These are phyloP conservation scores for Nakazawaea anatomiae DNA, from an alignment of 805 yeast genomes.

Conservation along the genomic window DNA sequence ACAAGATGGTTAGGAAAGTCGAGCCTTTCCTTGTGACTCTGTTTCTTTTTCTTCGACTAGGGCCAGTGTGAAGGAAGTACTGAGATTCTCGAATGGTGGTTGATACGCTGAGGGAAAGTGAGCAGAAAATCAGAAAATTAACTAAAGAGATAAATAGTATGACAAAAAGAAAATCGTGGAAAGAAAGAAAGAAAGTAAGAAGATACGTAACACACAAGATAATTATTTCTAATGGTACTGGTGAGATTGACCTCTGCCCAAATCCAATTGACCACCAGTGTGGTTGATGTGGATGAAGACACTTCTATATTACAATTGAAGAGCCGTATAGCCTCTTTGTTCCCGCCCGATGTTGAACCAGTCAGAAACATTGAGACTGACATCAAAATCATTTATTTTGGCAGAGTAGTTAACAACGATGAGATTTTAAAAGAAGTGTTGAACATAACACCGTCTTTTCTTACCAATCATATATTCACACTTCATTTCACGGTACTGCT, in stretches of 20 bases:
- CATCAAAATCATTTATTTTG: constrained; percentile 1
- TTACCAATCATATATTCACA: not conserved
- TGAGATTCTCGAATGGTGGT: too few species aligned
- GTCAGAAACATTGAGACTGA: not conserved
- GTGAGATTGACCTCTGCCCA: not conserved
- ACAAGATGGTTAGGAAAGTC: too few species aligned
- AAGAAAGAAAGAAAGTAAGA: too few species aligned
- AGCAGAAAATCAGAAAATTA: too few species aligned
- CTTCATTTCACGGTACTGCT: not conserved
- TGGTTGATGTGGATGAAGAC: not conserved
- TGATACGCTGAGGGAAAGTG: too few species aligned
- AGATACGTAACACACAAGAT: not conserved
- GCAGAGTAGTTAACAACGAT: not conserved
- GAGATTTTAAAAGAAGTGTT: not conserved
- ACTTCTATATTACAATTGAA: not conserved
- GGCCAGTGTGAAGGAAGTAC: too few species aligned
- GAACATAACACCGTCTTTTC: not conserved
- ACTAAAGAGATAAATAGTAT: too few species aligned
- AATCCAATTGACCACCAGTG: not conserved
- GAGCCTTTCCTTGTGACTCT: too few species aligned
- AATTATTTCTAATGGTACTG: not conserved
- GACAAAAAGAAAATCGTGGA: too few species aligned
- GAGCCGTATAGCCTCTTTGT: not conserved
- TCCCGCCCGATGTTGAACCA: not conserved
- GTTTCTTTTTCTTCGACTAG: too few species aligned